A percentile compares a stretch with the other conserved stretches of the same genome.
These are phyloP conservation scores for Dioszegia aurantiaca DNA, from an alignment of 768 basidiomycete genomes.

Conservation along the genomic window DNA sequence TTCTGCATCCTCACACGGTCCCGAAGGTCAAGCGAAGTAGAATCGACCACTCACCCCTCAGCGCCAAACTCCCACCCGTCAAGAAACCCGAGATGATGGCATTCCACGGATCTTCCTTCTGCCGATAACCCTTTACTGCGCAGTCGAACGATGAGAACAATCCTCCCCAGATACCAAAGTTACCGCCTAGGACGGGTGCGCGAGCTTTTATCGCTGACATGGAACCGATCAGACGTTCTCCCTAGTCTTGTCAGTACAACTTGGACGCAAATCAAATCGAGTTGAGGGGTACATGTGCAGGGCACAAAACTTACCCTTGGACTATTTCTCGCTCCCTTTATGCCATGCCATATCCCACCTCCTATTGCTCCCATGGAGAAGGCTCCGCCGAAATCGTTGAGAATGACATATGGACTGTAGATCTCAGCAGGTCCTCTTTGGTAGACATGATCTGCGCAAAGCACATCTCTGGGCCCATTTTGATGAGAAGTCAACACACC, in stretches of 20 bases:
- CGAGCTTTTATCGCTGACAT: constrained; percentile 95
- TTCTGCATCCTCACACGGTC: too few relatives aligned
- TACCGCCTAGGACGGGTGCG: constrained; percentile 95
- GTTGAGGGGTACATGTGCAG: too few relatives aligned
- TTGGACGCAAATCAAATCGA: too few relatives aligned
- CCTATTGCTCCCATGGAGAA: constrained; percentile 98
- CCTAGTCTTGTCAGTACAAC: constrained; percentile 58
- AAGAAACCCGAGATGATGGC: constrained; percentile 97
- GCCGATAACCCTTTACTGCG: constrained; percentile 91
- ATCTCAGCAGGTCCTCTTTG: too few relatives aligned
- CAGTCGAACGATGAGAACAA: constrained; percentile 99
- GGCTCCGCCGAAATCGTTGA: constrained; percentile 96
- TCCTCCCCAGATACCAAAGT: constrained; percentile 74
- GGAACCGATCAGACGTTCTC: constrained; percentile 89
- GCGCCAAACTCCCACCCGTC: constrained; percentile 93
- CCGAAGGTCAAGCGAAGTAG: too few relatives aligned
- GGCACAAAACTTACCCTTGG: constrained; percentile 67
- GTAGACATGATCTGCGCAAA: too few relatives aligned
- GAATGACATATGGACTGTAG: constrained; percentile 90
- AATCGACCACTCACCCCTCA: constrained; percentile 82
- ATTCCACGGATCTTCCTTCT: constrained; percentile 99
- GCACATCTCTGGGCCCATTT: too few relatives aligned
- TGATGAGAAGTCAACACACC: constrained; percentile 58
- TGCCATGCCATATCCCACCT: constrained; percentile 97
- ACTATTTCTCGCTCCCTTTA: constrained; percentile 95